Evolutionary conservation across 2,329 filamentous ascomycete genomes (phyloP).

Genomic region (Beauveria sp.): DNA sequence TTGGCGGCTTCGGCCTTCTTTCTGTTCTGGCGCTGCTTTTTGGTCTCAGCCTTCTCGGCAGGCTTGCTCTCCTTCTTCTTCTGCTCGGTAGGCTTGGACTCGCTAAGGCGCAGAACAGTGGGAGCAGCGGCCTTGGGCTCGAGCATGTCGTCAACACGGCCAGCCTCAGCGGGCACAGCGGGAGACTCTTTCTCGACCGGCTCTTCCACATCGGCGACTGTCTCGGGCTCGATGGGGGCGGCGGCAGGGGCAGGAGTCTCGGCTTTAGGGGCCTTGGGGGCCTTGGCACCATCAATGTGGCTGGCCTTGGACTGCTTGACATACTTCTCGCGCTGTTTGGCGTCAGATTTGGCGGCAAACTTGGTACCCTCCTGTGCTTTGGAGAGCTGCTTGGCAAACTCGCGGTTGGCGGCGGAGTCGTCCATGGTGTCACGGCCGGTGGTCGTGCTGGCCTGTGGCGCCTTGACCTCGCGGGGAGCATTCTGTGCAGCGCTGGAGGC

Average conservation of each 20-base stretch:
- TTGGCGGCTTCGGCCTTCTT: slow-evolving; percentile 81
- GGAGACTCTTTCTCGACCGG: slow-evolving; percentile 76
- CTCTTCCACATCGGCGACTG: slow-evolving; percentile 48
- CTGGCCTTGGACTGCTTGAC: slow-evolving; percentile 61
- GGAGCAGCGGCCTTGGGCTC: slow-evolving; percentile 62
- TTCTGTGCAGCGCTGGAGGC: slow-evolving; percentile 31
- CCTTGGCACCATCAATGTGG: slow-evolving; percentile 36
- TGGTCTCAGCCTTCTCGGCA: slow-evolving; percentile 66
- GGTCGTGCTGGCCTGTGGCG: slow-evolving; percentile 15
- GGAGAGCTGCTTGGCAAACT: slow-evolving; percentile 68
- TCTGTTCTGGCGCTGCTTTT: slow-evolving; percentile 92
- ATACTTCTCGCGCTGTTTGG: slow-evolving; percentile 60
- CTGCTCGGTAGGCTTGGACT: slow-evolving; percentile 52
- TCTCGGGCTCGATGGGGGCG: slow-evolving; percentile 45
- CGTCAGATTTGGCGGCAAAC: slow-evolving; percentile 44
- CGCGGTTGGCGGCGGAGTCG: slow-evolving; percentile 59
- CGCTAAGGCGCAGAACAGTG: slow-evolving; percentile 70
- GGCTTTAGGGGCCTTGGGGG: slow-evolving; percentile 39
- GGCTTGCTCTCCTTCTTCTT: slow-evolving; percentile 54
- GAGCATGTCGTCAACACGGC: slow-evolving; percentile 85
- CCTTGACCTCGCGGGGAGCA: slow-evolving; percentile 23
- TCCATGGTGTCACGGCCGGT: slow-evolving; percentile 37
- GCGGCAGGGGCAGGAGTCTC: slow-evolving; percentile 36
- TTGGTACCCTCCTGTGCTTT: slow-evolving; percentile 64
- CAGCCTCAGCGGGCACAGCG: slow-evolving; percentile 54